Evolutionary conservation across 306 rosid species (phyloP), one percentile per base, ranked within the genome.

Genomic region (Biancaea sappan): DNA sequence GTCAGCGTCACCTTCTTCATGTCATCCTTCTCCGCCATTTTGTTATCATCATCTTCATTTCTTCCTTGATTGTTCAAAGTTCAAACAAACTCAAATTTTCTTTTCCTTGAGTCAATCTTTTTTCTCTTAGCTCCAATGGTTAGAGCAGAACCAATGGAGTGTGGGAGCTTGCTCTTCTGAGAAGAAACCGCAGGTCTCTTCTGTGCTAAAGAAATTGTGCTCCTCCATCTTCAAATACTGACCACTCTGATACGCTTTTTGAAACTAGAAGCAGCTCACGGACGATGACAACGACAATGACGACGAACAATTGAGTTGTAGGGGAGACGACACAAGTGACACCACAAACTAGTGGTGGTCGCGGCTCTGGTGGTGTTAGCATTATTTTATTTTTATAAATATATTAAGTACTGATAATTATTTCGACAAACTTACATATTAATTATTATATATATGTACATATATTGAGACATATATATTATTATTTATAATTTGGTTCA

Each of bases 101-200:
- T 4, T 18, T 13, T 28, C 18, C 7, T n/a, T 10, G 4, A 14
- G n/a, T n/a, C n/a, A n/a, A n/a, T n/a, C 2, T 25, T 15, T 26
- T 22, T 28, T 24, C 11, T 31, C 15, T 66, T 62, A 88, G 68
- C 71, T 87, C 97, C 97, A 91, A 41, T 84, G 90, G 11, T 91
- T 93, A 0, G 86, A 64, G 76, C 83, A 83, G 84, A 85, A 91
- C 99, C 99, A 94, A 22, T 69, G 98, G 63, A 94, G 86, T 4
- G 89, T 88, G 0, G 99, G 99, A 40, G 99, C 72, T 82, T 90
- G 99, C 40, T 92, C 99, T 25, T 92, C 99, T 0, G 97, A 80
- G 79, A 94, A 94, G 88, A 94, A 92, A 79, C 86, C 75, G 66
- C 96, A 90, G 6, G 91, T 66, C 69, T 94, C 99, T 19, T 94